Conservation (phyloP, 306 rosid species). For the Casuarina equisetifolia region DNA sequence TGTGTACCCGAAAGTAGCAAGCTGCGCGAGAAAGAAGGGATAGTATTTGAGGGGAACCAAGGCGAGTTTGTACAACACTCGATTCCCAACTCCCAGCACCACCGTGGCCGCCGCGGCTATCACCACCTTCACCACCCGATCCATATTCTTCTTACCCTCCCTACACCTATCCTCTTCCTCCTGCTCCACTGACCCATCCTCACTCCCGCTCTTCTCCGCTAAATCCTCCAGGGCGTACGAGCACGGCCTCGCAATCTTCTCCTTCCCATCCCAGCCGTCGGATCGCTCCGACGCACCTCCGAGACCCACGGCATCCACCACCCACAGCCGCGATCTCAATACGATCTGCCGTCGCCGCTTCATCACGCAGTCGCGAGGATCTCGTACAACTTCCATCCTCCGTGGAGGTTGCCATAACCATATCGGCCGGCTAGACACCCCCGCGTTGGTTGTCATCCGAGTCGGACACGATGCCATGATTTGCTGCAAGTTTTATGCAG, state of each 20-base stretch:
- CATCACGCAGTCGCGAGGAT: constrained; percentile 5
- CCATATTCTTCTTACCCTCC: constrained; percentile 18
- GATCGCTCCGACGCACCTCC: constrained; percentile 48
- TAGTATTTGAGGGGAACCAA: constrained; percentile 84
- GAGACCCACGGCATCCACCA: constrained; percentile 30
- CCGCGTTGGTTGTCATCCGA: constrained; percentile 40
- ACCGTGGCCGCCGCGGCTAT: constrained; percentile 65
- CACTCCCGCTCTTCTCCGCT: constrained; percentile 28
- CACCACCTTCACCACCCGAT: constrained; percentile 56
- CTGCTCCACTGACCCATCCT: constrained; percentile 24
- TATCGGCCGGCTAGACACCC: not conserved
- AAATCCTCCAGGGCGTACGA: constrained; percentile 49
- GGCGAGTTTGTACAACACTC: constrained; percentile 83
- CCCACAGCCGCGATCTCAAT: constrained; percentile 34
- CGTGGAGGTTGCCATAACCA: constrained; percentile 21
- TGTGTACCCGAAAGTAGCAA: constrained; percentile 85
- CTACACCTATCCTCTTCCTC: constrained; percentile 7
- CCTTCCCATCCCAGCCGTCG: constrained; percentile 28
- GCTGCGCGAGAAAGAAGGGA: constrained; percentile 94
- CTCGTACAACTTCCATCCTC: not conserved
- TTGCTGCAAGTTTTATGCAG: not conserved
- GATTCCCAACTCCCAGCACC: constrained; percentile 74
- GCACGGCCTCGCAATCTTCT: constrained; percentile 37
- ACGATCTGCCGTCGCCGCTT: constrained; percentile 15
- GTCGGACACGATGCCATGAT: constrained; percentile 41